A percentile compares a stretch with the other conserved stretches of the same genome.
These are phyloP conservation scores for Phytophthora chlamydospora DNA, from an alignment of 352 stramenopile genomes.

Conservation along the genomic window DNA sequence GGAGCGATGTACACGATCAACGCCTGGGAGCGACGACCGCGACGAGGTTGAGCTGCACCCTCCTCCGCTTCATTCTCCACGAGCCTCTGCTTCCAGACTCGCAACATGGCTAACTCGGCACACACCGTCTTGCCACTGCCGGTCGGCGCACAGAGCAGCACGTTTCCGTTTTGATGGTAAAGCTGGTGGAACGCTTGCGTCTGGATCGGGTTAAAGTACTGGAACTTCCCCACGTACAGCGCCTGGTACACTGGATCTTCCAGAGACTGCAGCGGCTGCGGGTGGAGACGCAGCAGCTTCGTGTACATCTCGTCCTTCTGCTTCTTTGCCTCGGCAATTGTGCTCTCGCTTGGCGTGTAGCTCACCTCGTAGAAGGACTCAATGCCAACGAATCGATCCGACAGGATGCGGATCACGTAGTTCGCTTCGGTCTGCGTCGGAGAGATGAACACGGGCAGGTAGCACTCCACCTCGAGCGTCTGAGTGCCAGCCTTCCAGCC, in stretches of 20 bases:
- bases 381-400: conserved; percentile 96
- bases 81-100: conserved; percentile 83
- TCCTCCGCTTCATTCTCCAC: conserved; percentile 7
- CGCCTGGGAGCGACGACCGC: conserved; percentile 24
- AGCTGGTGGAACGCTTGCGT: conserved; percentile 98
- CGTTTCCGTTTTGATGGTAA: conserved; percentile 96
- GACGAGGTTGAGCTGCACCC: conserved; percentile 1
- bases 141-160: conserved; percentile 97
- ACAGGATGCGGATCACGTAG: conserved; percentile 96
- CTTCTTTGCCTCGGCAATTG: conserved; percentile 45
- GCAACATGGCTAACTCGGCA: conserved; percentile 97
- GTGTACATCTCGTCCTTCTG: conserved; percentile 81
- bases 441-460: conserved; percentile 96
- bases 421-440: conserved; percentile 78
- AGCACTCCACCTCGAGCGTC: conserved; percentile 93
- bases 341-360: conserved; percentile 53
- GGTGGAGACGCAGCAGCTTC: conserved; percentile 94
- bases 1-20: conserved; percentile 98
- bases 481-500: conserved; percentile 69
- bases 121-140: conserved; percentile 97
- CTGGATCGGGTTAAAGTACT: conserved; percentile 95
- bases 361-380: conserved; percentile 88
- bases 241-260: conserved; percentile 91
- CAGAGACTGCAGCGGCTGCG: conserved; percentile 94
- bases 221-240: conserved; percentile 91